phyloP scores from a whole-genome alignment of 2,329 filamentous ascomycete species.

The Arthrobotrys iridis region DNA sequence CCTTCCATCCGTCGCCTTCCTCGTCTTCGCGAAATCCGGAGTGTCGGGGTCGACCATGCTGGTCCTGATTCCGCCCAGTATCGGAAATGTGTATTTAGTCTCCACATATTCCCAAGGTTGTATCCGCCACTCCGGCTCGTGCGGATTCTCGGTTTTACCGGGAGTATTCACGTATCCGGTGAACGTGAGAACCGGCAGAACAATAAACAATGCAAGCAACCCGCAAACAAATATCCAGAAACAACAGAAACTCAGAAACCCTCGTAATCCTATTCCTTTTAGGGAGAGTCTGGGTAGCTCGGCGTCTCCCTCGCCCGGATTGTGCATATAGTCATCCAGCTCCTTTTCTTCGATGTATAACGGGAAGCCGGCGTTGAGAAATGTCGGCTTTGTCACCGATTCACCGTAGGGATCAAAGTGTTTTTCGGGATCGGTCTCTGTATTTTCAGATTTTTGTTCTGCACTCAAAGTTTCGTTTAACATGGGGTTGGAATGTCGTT shows the following conservation, averaged over 20 bases:
- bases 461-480: not conserved
- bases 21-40: conserved; percentile 63
- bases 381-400: conserved; percentile 57
- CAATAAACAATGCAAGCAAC: conserved; percentile 66
- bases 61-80: conserved; percentile 65
- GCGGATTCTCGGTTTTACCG: not conserved
- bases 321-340: conserved; percentile 68
- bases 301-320: conserved; percentile 65
- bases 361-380: conserved; percentile 62
- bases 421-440: conserved; percentile 33
- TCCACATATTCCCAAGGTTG: conserved; percentile 50
- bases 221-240: conserved; percentile 64
- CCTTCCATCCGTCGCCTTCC: conserved; percentile 63
- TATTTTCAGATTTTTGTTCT: not conserved
- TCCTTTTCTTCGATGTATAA: conserved; percentile 66
- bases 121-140: not conserved
- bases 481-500: conserved; percentile 33
- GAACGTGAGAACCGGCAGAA: conserved; percentile 66
- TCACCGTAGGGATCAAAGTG: conserved; percentile 28
- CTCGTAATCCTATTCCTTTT: conserved; percentile 31
- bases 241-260: conserved; percentile 42
- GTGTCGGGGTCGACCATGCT: conserved; percentile 68
- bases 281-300: conserved; percentile 59
- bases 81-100: conserved; percentile 62
- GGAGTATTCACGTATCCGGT: conserved; percentile 58